Base-by-base conservation (phyloP, 2,329 filamentous ascomycete species). In the Magnaporthiopsis incrustans region DNA sequence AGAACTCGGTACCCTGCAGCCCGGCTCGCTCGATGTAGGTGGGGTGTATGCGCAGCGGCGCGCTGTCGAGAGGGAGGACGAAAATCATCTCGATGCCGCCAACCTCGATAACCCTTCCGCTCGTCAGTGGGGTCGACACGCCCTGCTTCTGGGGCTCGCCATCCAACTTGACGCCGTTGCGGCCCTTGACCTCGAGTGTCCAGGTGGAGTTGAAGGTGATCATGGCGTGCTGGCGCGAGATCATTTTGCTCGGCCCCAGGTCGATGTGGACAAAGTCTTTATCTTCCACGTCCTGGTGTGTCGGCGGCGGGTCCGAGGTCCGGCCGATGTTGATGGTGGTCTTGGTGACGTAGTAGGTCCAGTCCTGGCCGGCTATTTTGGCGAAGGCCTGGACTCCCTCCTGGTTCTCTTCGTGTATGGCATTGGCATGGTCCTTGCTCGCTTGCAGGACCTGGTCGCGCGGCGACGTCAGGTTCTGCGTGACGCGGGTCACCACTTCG, bases 21-120 rank as follows among this genome's bases (percentile, higher is more conserved):
- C 85, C 82, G 38, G 89, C 88, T 59, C 90, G 86, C 69, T 90
- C 84, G 22, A 90, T 82, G 72, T 89, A 92, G 70, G 78, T 84
- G 27, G 82, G 82, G 71, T 90, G 85, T 66, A 96, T 87, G 60
- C 84, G 81, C 32, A 92, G 81, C 30, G 85, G 84, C 22, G 57
- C 57, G 64, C 79, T 81, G 68, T 90, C 88, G 30, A 86, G 86
- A 0, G 95, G 94, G n/a, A 96, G 85, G 60, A 97, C 91, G 76
- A 99, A 99, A 82, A 98, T 94, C 95, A 99, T 99, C 78, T 99
- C 94, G 1, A 95, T 90, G 63, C 91, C 91, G 70, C 89, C 90
- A 72, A 98, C 91, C 72, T 97, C 92, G 65, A 99, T 88, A 58
- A 98, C 91, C 73, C 94, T 89, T 65, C 95, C 95, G 70, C 93